A percentile compares a stretch with the other conserved stretches of the same genome.
These are phyloP conservation scores for Heterococcus sp. DNA, from an alignment of 108 stramenopile genomes.

Conservation along the genomic window DNA sequence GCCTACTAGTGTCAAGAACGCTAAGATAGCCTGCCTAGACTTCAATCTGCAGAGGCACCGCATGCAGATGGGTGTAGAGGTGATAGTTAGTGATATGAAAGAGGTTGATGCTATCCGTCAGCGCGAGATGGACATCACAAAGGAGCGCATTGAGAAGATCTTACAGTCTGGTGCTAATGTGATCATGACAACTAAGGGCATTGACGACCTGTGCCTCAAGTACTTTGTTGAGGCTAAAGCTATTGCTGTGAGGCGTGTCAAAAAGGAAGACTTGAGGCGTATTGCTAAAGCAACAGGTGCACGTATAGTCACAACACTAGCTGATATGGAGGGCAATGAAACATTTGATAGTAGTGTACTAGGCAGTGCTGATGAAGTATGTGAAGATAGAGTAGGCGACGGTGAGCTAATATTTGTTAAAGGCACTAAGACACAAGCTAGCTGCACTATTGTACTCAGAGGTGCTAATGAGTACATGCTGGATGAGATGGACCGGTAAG, in stretches of 20 bases:
- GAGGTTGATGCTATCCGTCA: constrained; percentile 89
- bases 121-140: constrained; percentile 98
- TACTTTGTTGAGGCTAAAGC: constrained; percentile 96
- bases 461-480: constrained; percentile 99
- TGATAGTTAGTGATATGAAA: constrained; percentile 58
- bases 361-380: constrained; percentile 80
- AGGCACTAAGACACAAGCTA: constrained; percentile 76
- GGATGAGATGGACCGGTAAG: constrained; percentile 94
- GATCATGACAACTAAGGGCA: constrained; percentile 95
- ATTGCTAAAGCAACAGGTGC: constrained; percentile 98
- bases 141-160: constrained; percentile 97
- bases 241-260: constrained; percentile 86
- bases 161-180: constrained; percentile 92
- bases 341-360: constrained; percentile 82
- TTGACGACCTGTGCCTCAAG: constrained; percentile 98
- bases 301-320: constrained; percentile 73
- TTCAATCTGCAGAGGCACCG: constrained; percentile 98
- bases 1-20: constrained; percentile 80
- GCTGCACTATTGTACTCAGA: constrained; percentile 91
- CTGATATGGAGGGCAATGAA: constrained; percentile 96
- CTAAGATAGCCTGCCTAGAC: constrained; percentile 95
- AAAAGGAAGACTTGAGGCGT: constrained; percentile 92
- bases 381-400: constrained; percentile 87
- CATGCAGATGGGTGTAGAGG: constrained; percentile 94
- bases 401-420: constrained; percentile 95